Evolutionary conservation across 2,329 filamentous ascomycete species (phyloP).

Genomic region (Colletotrichum coccodes): DNA sequence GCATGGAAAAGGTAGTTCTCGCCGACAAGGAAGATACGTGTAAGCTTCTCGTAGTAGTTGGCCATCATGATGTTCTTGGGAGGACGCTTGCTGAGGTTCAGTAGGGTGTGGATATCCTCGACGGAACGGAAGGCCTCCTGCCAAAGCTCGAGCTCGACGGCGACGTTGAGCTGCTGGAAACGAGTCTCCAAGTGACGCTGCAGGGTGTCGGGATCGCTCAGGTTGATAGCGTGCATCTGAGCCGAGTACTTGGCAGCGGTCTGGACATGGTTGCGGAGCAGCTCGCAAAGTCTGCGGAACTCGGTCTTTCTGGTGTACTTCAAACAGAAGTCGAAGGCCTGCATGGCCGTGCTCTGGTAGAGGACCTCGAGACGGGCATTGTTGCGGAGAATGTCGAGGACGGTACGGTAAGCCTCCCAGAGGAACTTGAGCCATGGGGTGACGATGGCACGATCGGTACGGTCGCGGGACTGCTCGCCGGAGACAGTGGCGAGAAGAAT

Average conservation of each 20-base stretch:
- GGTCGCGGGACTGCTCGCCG: slow-evolving; percentile 95
- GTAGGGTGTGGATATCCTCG: slow-evolving; percentile 97
- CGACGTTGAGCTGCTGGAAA: slow-evolving; percentile 98
- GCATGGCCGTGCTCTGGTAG: slow-evolving; percentile 97
- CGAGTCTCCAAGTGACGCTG: slow-evolving; percentile 97
- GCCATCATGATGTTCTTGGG: slow-evolving; percentile 99
- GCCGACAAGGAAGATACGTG: slow-evolving; percentile 97
- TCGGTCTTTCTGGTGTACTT: slow-evolving; percentile 99
- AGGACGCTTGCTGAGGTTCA: slow-evolving; percentile 97
- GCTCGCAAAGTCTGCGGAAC: slow-evolving; percentile 97
- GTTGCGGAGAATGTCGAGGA: slow-evolving; percentile 98
- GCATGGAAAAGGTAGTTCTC: slow-evolving; percentile 99
- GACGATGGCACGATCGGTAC: slow-evolving; percentile 96
- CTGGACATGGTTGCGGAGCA: slow-evolving; percentile 97
- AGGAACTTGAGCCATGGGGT: slow-evolving; percentile 99
- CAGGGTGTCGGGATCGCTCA: slow-evolving; percentile 96
- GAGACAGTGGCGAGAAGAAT: slow-evolving; percentile 98
- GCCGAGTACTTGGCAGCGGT: slow-evolving; percentile 99
- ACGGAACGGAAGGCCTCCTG: slow-evolving; percentile 99
- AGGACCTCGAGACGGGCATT: slow-evolving; percentile 97
- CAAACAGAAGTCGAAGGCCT: slow-evolving; percentile 98
- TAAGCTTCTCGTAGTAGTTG: slow-evolving; percentile 99
- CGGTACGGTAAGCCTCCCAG: slow-evolving; percentile 99
- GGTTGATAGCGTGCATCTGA: slow-evolving; percentile 99
- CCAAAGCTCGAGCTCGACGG: slow-evolving; percentile 97